These are phyloP conservation scores for Tulasnella sp. DNA, from an alignment of 768 basidiomycete species.

Conservation along the genomic window DNA sequence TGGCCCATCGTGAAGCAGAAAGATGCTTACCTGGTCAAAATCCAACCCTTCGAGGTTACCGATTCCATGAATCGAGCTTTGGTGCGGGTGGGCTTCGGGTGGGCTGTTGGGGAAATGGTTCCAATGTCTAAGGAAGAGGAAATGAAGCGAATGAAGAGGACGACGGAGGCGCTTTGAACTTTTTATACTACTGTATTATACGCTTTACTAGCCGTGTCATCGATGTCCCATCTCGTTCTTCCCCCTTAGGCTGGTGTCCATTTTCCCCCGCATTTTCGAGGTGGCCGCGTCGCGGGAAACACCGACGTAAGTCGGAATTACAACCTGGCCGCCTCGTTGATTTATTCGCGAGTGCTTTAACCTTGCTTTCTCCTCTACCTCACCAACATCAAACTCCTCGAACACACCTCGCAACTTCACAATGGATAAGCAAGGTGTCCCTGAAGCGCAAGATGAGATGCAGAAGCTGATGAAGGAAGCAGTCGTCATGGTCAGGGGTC, in stretches of 20 bases:
- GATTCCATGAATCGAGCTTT: neutral
- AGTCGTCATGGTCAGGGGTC: conserved; percentile 8
- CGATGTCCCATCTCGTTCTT: neutral
- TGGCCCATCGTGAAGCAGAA: neutral
- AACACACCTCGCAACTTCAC: neutral
- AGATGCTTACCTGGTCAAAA: neutral
- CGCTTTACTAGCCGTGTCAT: neutral
- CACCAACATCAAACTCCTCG: neutral
- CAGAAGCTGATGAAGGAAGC: conserved; percentile 18
- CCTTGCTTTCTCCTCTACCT: neutral
- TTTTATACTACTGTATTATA: neutral
- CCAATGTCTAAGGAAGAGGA: neutral
- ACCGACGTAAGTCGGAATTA: neutral
- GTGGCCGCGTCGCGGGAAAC: neutral
- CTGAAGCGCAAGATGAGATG: conserved; percentile 8
- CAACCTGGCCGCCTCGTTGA: neutral
- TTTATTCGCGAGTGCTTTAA: neutral
- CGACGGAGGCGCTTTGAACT: neutral
- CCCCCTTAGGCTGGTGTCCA: no score
- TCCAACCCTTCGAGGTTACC: neutral
- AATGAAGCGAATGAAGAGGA: neutral
- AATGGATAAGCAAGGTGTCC: neutral
- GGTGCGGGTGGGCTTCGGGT: neutral
- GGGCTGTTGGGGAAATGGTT: neutral
- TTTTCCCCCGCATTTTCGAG: neutral